Evolutionary conservation across 129 eudicot genomes (phyloP), one percentile per base, ranked within the genome.

Genomic region (Dittrichia graveolens): DNA sequence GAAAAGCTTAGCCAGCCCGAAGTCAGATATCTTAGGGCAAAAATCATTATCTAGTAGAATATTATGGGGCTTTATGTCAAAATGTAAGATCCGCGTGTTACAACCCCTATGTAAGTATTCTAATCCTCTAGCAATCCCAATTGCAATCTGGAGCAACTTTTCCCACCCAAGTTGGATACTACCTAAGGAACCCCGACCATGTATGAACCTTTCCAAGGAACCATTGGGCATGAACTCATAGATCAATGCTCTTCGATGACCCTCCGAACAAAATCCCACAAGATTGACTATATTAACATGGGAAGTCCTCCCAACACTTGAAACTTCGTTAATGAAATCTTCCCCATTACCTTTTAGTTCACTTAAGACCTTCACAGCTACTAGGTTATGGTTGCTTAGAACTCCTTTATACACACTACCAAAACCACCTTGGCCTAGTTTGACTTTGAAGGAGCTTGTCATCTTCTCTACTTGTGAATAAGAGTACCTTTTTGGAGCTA

Each of bases 371-470:
- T 73, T 66, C 49, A 73, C 75, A 11, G 83, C 83, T 61, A 79
- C 70, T 37, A 5, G 55, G 38, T 24, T 11, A 39, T 75, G 76
- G 63, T 77, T 72, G 12, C 8, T 52, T 41, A 82, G 74, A 15
- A 11, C 72, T 24, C 87, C 87, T 77, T 74, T 75, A 67, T 85
- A 85, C 16, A 85, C 90, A 13, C 38, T 7, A 43, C 86, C 86
- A 44, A 48, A 75, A 3, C 84, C 90, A 47, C 90, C 90, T 75
- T 79, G 42, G 5, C 86, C 90, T 7, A 85, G 73, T 34, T 79
- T 76, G 16, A 54, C 46, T 16, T 40, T 62, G 12, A 85, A 79
- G 8, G 69, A 50, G n/a, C 65, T 75, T 48, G 89, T 85, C 61
- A 82, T 79, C 63, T 65, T 73, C 76, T 75, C 67, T 42, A 85